Evolutionary conservation across 148 eudicot genomes (phyloP), one percentile per base, ranked within the genome.

Genomic region (Silene latifolia): DNA sequence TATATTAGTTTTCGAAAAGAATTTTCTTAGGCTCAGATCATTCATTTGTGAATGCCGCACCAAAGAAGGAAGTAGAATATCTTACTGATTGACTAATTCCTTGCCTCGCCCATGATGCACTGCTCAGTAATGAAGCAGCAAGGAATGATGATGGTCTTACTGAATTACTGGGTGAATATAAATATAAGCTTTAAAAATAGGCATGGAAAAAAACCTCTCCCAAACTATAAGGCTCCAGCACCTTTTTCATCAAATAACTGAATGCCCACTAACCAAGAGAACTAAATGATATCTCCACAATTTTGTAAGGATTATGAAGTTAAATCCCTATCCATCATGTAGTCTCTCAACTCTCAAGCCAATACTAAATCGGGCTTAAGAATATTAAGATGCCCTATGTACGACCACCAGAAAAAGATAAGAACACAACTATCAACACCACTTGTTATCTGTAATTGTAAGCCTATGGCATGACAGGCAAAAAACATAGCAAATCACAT

Each of bases 401-500:
- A 27, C 57, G 42, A 19, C 63, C 24, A 63, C 15, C 24, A 47
- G 11, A 20, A 20, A 27, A 13, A 8, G 42, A 39, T 17, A 2
- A 44, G 13, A 67, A 46, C 20, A 29, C 53, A 15, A 18, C 11
- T 24, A 57, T 15, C 11, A 46, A 21, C 69, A 13, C 44, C 21
- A 54, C 68, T 53, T 67, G 21, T 25, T 59, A 14, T 17, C 35
- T 46, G 15, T 7, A 10, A 39, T 17, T 11, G 48, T 47, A 46
- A 35, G 70, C 53, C 70, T 67, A 35, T 17, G 11, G 48, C 53
- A 8, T 44, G 71, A 24, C 54, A 3, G 46, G 27, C 56, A 69
- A 64, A 72, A 74, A 71, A 42, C 35, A 46, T 35, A 76, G 75
- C 47, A 70, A 21, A 53, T 10, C 47, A 39, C 27, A 69, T 11